Conservation (phyloP, 2,329 filamentous ascomycete genomes). For the Xylariaceae sp. region DNA sequence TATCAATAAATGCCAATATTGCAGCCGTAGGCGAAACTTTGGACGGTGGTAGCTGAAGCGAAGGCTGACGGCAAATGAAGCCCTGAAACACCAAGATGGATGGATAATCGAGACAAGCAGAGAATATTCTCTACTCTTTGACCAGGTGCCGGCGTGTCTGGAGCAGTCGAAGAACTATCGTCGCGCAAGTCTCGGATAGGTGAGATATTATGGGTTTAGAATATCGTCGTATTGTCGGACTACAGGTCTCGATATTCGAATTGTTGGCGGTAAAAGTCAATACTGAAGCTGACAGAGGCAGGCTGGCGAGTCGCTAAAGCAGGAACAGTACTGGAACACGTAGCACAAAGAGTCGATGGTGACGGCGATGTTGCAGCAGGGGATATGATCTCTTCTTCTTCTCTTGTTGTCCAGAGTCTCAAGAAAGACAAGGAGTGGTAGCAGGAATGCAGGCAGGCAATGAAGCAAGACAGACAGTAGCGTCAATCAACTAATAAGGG, state of each 20-base stretch:
- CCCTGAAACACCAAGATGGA: slow-evolving; percentile 13
- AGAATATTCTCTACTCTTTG: slow-evolving; percentile 22
- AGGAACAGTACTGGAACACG: slow-evolving; percentile 29
- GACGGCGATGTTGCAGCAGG: slow-evolving; percentile 7
- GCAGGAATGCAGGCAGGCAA: slow-evolving; percentile 14
- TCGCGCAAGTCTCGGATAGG: slow-evolving; percentile 32
- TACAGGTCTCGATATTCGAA: slow-evolving; percentile 22
- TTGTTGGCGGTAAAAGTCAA: slow-evolving; percentile 20
- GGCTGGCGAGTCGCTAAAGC: slow-evolving; percentile 30
- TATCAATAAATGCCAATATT: slow-evolving; percentile 21
- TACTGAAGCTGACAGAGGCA: slow-evolving; percentile 21
- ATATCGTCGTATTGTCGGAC: slow-evolving; percentile 31
- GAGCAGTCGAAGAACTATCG: slow-evolving; percentile 19
- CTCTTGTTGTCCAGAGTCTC: slow-evolving; percentile 10
- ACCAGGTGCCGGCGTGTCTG: slow-evolving; percentile 5
- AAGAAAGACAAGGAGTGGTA: slow-evolving; percentile 11
- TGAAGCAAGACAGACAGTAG: slow-evolving; percentile 16
- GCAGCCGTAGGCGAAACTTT: slow-evolving; percentile 14
- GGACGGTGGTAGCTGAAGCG: slow-evolving; percentile 20
- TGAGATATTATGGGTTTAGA: slow-evolving; percentile 30
- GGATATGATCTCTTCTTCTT: slow-evolving; percentile 7
- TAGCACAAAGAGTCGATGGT: slow-evolving; percentile 24
- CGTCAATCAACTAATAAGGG: slow-evolving; percentile 7
- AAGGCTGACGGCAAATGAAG: slow-evolving; percentile 21
- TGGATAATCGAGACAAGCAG: slow-evolving; percentile 27